Percentiles rank a stretch among this genome's conserved stretches.
These are phyloP conservation scores for Gossypium longicalyx DNA, from an alignment of 345 rosid genomes.

Conservation along the genomic window DNA sequence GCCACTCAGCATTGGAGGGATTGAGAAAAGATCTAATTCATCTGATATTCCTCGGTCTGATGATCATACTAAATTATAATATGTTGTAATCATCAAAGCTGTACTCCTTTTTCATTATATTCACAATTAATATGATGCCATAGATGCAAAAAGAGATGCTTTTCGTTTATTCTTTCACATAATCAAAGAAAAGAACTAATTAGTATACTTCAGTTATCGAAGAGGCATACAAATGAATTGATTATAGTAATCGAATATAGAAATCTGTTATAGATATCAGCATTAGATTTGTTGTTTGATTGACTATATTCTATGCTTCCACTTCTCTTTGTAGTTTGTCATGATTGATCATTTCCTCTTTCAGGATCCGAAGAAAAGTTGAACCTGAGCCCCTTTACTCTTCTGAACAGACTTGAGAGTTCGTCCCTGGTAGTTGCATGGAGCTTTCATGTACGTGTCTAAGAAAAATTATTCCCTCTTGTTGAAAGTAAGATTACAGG, in stretches of 20 bases:
- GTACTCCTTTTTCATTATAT: too few relatives aligned
- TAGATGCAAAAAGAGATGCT: neutral
- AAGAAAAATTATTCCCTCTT: neutral
- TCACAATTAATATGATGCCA: neutral
- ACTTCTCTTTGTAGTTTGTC: neutral
- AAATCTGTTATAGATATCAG: too few relatives aligned
- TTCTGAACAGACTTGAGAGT: slow-evolving; percentile 28
- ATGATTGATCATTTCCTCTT: neutral
- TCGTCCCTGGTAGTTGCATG: neutral
- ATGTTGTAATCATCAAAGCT: too few relatives aligned
- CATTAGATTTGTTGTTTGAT: neutral
- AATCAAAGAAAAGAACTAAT: neutral
- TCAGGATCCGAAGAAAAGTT: slow-evolving; percentile 72
- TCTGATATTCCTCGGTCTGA: neutral
- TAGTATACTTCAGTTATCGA: neutral
- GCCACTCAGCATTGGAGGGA: neutral
- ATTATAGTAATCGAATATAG: too few relatives aligned
- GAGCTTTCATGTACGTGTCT: neutral
- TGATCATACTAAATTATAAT: neutral
- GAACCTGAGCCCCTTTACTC: slow-evolving; percentile 72
- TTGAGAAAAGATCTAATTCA: neutral
- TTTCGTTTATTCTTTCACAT: neutral
- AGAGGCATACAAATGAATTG: too few relatives aligned
- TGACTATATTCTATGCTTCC: neutral
- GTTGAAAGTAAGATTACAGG: neutral